A percentile compares a stretch with the other conserved stretches of the same genome.
These are phyloP conservation scores for Ganoderma resinaceum DNA, from an alignment of 1,284 basidiomycete species.

Conservation along the genomic window DNA sequence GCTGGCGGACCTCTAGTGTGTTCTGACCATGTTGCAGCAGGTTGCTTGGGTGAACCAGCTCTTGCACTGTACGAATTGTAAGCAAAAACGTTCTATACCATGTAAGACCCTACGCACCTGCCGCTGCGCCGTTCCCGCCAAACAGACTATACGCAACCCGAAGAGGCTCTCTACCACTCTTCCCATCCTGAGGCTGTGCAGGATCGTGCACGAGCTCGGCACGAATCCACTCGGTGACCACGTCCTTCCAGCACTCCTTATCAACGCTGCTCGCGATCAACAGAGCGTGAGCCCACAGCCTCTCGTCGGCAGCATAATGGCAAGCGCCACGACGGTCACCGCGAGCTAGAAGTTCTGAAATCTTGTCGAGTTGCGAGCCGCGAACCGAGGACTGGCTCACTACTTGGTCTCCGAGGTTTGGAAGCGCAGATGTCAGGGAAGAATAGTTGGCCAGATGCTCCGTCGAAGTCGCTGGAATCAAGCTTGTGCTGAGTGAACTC, in stretches of 20 bases:
- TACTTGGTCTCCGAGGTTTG: constrained; percentile 31
- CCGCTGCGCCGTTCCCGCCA: constrained; percentile 81
- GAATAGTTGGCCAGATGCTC: constrained; percentile 34
- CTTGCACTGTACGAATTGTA: constrained; percentile 63
- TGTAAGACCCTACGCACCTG: constrained; percentile 57
- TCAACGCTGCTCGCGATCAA: constrained; percentile 94
- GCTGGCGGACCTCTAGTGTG: constrained; percentile 48
- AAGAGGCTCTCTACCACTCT: constrained; percentile 73
- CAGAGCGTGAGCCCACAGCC: constrained; percentile 96
- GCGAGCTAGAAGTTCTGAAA: constrained; percentile 79
- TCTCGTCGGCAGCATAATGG: constrained; percentile 87
- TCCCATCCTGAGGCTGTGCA: constrained; percentile 31
- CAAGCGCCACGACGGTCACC: constrained; percentile 91
- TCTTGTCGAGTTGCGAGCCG: constrained; percentile 73
- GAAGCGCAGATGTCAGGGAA: constrained; percentile 29
- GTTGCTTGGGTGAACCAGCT: constrained; percentile 70
- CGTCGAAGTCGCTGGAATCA: constrained; percentile 31
- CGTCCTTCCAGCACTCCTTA: constrained; percentile 93
- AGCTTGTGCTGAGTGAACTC: constrained; percentile 23
- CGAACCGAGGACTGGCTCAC: constrained; percentile 46
- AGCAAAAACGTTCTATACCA: neutral
- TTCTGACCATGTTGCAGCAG: constrained; percentile 46
- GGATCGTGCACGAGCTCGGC: constrained; percentile 70
- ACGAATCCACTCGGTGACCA: constrained; percentile 86
- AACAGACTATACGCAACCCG: constrained; percentile 88